A percentile compares a stretch with the other conserved stretches of the same genome.
These are phyloP conservation scores for Hypoxylon sp. DNA, from an alignment of 2,329 filamentous ascomycete species.

Conservation along the genomic window DNA sequence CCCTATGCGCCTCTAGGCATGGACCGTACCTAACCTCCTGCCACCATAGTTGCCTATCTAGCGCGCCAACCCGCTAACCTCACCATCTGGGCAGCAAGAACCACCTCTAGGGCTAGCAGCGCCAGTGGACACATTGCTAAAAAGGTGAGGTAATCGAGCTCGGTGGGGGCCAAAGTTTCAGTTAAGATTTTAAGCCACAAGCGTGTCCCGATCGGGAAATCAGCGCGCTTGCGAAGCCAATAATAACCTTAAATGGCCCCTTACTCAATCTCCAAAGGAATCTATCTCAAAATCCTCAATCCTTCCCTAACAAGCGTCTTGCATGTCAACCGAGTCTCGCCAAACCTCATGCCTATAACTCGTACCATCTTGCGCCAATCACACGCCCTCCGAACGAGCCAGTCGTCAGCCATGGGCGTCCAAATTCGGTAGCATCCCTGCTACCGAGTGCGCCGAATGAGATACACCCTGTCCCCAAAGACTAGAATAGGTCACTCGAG, in stretches of 20 bases:
- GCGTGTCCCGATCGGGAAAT: slow-evolving; percentile 28
- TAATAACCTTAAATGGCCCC: slow-evolving; percentile 44
- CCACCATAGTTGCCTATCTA: neutral
- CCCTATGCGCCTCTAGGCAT: neutral
- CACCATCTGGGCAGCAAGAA: no score
- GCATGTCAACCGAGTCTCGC: slow-evolving; percentile 26
- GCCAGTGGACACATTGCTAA: neutral
- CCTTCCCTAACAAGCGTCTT: slow-evolving; percentile 30
- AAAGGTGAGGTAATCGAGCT: slow-evolving; percentile 6
- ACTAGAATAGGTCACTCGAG: slow-evolving; percentile 36
- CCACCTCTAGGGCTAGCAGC: no score
- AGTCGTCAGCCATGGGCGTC: slow-evolving; percentile 17
- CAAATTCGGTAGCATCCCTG: slow-evolving; percentile 34
- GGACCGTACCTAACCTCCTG: neutral
- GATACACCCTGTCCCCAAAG: slow-evolving; percentile 30
- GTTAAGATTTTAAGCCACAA: slow-evolving; percentile 35
- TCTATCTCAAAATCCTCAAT: slow-evolving; percentile 38
- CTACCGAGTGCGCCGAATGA: slow-evolving; percentile 39
- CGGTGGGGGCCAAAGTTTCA: slow-evolving; percentile 40
- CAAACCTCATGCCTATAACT: slow-evolving; percentile 20
- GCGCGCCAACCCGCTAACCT: neutral
- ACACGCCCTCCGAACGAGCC: slow-evolving; percentile 5
- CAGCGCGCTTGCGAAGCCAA: slow-evolving; percentile 44
- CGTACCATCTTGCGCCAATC: slow-evolving; percentile 18
- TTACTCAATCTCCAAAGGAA: slow-evolving; percentile 36